A percentile compares a stretch with the other conserved stretches of the same genome.
These are phyloP conservation scores for Paecilomyces formosus DNA, from an alignment of 2,329 filamentous ascomycete species.

Conservation along the genomic window DNA sequence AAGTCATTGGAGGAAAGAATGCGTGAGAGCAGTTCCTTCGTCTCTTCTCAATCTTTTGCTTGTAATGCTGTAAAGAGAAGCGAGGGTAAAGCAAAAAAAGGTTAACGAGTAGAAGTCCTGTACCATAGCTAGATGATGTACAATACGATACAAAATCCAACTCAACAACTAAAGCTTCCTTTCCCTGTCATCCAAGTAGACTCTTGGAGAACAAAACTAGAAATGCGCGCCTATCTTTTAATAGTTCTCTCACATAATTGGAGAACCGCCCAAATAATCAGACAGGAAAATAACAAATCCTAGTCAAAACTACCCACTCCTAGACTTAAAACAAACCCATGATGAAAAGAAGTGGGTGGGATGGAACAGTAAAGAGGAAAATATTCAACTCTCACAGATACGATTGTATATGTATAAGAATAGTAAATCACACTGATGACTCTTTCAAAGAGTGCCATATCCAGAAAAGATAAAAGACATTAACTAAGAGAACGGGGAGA, in stretches of 20 bases:
- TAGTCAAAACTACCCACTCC: neutral
- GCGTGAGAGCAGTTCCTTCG: neutral
- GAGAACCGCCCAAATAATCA: too few species aligned
- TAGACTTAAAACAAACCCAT: too few species aligned
- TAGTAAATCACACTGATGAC: neutral
- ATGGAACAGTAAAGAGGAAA: too few species aligned
- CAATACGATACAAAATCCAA: neutral
- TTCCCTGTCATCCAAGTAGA: too few species aligned
- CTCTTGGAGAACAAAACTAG: too few species aligned
- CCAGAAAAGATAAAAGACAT: neutral
- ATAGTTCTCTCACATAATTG: too few species aligned
- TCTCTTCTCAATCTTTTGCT: neutral
- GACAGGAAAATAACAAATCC: neutral
- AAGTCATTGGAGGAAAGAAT: slow-evolving; percentile 48
- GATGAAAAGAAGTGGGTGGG: too few species aligned
- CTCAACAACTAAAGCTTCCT: neutral
- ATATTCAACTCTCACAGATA: neutral
- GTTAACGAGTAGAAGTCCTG: neutral
- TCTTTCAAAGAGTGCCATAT: neutral
- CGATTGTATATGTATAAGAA: neutral
- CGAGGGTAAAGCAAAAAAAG: neutral
- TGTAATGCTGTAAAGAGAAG: neutral
- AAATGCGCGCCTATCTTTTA: too few species aligned
- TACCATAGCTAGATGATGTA: neutral
- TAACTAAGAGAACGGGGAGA: neutral